Conservation (phyloP, 2,329 filamentous ascomycete species). For the Xylaria arbuscula region DNA sequence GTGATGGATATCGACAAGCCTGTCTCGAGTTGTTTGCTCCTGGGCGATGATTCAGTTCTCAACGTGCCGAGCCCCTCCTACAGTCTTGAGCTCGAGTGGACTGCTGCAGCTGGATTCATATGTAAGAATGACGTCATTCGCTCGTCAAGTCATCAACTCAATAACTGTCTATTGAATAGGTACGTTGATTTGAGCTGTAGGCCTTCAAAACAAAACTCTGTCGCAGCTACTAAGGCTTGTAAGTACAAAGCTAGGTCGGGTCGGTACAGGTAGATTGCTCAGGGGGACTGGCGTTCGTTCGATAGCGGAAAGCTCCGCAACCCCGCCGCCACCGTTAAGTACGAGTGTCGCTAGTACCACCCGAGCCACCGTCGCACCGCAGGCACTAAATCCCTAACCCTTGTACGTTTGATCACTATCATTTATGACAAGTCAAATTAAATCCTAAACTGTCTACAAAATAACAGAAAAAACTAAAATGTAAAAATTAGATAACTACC, state of each 20-base stretch:
- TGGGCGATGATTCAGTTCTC: not conserved
- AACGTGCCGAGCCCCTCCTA: not conserved
- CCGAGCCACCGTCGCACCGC: constrained; percentile 9
- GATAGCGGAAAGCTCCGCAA: constrained; percentile 6
- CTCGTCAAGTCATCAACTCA: not conserved
- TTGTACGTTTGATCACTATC: not conserved
- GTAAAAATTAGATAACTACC: constrained; percentile 1
- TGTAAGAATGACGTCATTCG: constrained; percentile 25
- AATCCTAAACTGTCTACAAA: not conserved
- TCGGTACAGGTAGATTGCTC: not conserved
- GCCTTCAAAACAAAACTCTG: not conserved
- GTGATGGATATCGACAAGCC: not conserved
- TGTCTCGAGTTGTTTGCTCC: not conserved
- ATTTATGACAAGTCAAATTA: not conserved
- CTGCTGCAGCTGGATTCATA: not conserved
- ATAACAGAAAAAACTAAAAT: not conserved
- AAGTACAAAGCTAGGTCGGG: no score
- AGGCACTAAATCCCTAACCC: not conserved
- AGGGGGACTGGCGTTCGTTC: not conserved
- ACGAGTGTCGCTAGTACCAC: no score
- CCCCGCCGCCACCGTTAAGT: constrained; percentile 8
- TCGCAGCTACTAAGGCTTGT: not conserved
- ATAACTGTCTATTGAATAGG: not conserved
- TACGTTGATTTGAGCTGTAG: not conserved
- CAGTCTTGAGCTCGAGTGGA: not conserved